Evolutionary conservation across 768 basidiomycete species (phyloP).

Genomic region (Daedaleopsis sinensis): DNA sequence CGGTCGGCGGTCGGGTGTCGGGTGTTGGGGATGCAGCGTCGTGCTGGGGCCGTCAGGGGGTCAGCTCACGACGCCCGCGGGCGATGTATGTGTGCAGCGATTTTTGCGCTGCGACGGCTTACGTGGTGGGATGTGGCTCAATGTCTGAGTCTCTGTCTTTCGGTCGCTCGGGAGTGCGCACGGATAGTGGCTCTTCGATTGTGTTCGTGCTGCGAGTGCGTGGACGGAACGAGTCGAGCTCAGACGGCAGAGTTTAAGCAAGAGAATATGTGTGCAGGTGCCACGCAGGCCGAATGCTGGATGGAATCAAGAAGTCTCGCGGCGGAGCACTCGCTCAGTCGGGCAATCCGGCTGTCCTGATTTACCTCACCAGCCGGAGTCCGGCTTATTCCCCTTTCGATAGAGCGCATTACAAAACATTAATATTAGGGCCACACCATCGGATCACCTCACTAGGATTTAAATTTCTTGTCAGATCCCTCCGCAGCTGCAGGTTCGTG

Average conservation of each 20-base stretch:
- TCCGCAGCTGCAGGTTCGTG: not conserved
- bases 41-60: not conserved
- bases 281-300: not conserved
- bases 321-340: not conserved
- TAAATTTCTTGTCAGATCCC: not conserved
- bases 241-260: not conserved
- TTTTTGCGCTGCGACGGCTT: not conserved
- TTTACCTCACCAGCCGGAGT: not conserved
- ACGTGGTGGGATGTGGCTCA: not conserved
- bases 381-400: too few relatives aligned
- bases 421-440: too few relatives aligned
- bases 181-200: too few relatives aligned
- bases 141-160: not conserved
- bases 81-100: slow-evolving; percentile 9
- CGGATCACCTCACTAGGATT: too few relatives aligned
- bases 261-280: slow-evolving; percentile 4
- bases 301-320: not conserved
- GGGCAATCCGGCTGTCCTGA: not conserved
- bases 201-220: not conserved
- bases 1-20: too few relatives aligned
- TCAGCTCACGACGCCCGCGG: not conserved
- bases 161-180: too few relatives aligned
- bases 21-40: too few relatives aligned
- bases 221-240: not conserved
- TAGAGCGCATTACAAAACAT: too few relatives aligned